phyloP scores from a whole-genome alignment of 805 yeast genomes.

The Myxozyma geophila region DNA sequence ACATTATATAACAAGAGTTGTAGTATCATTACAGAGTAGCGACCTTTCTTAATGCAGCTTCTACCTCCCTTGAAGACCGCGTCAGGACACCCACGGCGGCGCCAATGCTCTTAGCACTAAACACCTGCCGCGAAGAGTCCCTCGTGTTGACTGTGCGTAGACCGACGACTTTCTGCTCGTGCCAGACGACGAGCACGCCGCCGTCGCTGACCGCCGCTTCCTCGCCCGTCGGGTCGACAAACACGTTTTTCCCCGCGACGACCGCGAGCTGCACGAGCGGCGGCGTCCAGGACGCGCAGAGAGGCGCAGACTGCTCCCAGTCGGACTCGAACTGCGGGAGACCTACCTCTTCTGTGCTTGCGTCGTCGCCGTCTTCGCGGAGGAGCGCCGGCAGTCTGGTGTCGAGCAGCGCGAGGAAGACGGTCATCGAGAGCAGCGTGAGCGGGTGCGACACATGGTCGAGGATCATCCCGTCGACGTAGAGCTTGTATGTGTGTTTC shows the following conservation, averaged over 20 bases:
- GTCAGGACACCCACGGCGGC: slow-evolving; percentile 20
- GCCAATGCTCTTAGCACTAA: slow-evolving; percentile 8
- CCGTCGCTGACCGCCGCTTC: slow-evolving; percentile 89
- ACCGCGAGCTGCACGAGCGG: slow-evolving; percentile 81
- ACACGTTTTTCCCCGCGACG: slow-evolving; percentile 66
- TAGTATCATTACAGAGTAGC: neutral
- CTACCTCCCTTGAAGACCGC: slow-evolving; percentile 21
- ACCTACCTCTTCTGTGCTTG: slow-evolving; percentile 13
- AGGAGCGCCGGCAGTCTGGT: slow-evolving; percentile 50
- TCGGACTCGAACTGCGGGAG: slow-evolving; percentile 49
- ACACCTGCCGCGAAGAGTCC: slow-evolving; percentile 25
- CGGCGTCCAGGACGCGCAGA: slow-evolving; percentile 59
- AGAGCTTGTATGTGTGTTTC: slow-evolving; percentile 75
- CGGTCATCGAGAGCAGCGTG: slow-evolving; percentile 76
- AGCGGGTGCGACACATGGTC: slow-evolving; percentile 82
- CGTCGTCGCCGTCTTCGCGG: slow-evolving; percentile 14
- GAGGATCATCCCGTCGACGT: slow-evolving; percentile 77
- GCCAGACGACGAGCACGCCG: slow-evolving; percentile 77
- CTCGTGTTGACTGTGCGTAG: slow-evolving; percentile 44
- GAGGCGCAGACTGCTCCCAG: slow-evolving; percentile 63
- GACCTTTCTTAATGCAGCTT: slow-evolving; percentile 15
- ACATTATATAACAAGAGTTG: too few relatives aligned
- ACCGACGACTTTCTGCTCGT: slow-evolving; percentile 65
- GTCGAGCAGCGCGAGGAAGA: slow-evolving; percentile 78
- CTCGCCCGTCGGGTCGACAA: slow-evolving; percentile 85